Evolutionary conservation across 2,329 filamentous ascomycete genomes (phyloP).

Genomic region (Hypoxylon sp.): DNA sequence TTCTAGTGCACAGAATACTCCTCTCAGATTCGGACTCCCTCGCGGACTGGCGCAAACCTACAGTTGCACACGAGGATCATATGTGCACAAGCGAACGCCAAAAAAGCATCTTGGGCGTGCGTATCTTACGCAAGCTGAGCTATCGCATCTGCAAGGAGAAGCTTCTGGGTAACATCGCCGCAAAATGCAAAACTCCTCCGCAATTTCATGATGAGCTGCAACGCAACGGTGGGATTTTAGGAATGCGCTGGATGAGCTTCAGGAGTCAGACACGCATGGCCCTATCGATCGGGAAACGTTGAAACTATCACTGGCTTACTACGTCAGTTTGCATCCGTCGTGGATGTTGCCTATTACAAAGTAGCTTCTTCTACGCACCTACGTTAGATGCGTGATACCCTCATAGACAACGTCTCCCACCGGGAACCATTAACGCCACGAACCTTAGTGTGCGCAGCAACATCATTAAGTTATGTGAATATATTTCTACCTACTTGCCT

Average conservation of each 20-base stretch:
- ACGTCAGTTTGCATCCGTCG: no score
- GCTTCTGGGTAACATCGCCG: conserved; percentile 38
- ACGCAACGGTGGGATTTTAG: conserved; percentile 33
- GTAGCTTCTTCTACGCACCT: no score
- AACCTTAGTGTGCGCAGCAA: no score
- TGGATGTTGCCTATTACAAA: conserved; percentile 25
- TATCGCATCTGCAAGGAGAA: conserved; percentile 24
- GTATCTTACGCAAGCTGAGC: conserved; percentile 17
- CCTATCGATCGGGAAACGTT: conserved; percentile 29
- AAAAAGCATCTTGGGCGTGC: conserved; percentile 14
- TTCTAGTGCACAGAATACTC: no score
- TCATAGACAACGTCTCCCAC: no score
- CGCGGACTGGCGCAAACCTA: conserved; percentile 9
- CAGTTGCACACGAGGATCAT: conserved; percentile 15
- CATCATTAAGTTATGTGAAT: no score
- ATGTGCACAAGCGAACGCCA: conserved; percentile 5
- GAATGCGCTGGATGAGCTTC: conserved; percentile 24
- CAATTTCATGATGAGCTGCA: conserved; percentile 37
- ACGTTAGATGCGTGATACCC: no score
- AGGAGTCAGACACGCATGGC: conserved; percentile 20
- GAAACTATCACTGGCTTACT: conserved; percentile 35
- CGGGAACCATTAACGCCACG: no score
- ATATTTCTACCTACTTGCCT: no score
- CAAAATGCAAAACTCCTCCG: conserved; percentile 39
- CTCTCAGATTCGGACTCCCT: background rate